Evolutionary conservation across 1,284 basidiomycete genomes (phyloP), one percentile per base, ranked within the genome.

Genomic region (Cryptococcus amylolentus): DNA sequence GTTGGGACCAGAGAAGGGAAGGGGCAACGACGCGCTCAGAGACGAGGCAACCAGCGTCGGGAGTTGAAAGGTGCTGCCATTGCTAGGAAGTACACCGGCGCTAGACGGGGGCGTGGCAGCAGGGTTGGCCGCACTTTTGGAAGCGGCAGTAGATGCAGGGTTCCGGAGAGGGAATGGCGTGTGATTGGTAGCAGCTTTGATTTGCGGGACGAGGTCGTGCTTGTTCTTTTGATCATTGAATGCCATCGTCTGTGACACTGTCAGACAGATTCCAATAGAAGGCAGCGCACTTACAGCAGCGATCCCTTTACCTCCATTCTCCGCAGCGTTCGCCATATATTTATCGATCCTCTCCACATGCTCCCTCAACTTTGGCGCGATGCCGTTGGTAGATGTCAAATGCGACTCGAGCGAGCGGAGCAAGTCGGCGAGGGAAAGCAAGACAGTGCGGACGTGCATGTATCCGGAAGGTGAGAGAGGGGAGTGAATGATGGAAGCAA

Each of bases 291-390:
- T 23, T 16, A 41, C 28, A 28, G 37, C n/a, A 4, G 42, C 41
- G 5, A 41, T 12, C 16, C n/a, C 23, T 12, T 35, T 52, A 7
- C 18, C 45, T 5, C 37, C 31, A 26, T 42, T 47, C 48, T 59
- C 54, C 7, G 57, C 50, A 9, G 73, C 72, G 9, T 64, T 61
- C 3, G 66, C 64, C 73, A 77, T 77, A 52, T 71, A 75, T 38
- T 60, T 60, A 55, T 77, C 75, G 54, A 76, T 76, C 35, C 73
- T 58, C 20, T 64, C 62, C 31, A 77, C 70, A 52, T 77, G 75
- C 20, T 68, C 66, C 14, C 66, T 54, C 7, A 77, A 57, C 43
- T 66, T 64, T 9, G 63, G 64, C 27, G 70, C 69, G 37, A 73
- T 73, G 5, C 64, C 64, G 3, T 63, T 61, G 18, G 56, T 61